phyloP scores from a whole-genome alignment of 2,329 filamentous ascomycete genomes.

The Trichophaea hybrida region DNA sequence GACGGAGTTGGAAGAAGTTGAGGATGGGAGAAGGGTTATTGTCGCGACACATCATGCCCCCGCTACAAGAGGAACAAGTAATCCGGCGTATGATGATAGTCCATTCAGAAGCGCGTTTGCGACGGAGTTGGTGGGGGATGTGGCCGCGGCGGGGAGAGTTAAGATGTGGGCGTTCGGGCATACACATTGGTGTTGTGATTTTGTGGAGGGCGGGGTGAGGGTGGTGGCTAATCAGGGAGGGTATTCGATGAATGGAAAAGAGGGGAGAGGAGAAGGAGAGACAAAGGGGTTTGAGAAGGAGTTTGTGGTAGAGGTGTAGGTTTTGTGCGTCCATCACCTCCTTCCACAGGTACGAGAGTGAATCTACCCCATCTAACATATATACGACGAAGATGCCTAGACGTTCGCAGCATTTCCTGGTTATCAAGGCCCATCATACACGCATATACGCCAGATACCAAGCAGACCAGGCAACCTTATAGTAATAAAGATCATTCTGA shows the following conservation, averaged over 20 bases:
- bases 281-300: not conserved
- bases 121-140: slow-evolving; percentile 33
- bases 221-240: slow-evolving; percentile 36
- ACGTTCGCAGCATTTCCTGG: too few species aligned
- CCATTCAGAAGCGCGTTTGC: slow-evolving; percentile 40
- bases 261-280: not conserved
- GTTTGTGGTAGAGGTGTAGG: not conserved
- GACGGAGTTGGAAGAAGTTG: slow-evolving; percentile 29
- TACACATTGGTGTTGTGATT: slow-evolving; percentile 30
- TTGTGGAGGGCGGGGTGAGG: slow-evolving; percentile 7
- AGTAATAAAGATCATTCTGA: too few species aligned
- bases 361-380: too few species aligned
- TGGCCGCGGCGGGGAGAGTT: not conserved
- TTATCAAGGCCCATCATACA: too few species aligned
- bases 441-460: too few species aligned
- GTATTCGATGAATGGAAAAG: slow-evolving; percentile 24
- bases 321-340: too few species aligned
- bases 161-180: slow-evolving; percentile 37
- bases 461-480: too few species aligned
- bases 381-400: too few species aligned
- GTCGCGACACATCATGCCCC: slow-evolving; percentile 47
- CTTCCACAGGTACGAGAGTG: too few species aligned
- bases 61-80: slow-evolving; percentile 34
- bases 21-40: slow-evolving; percentile 26
- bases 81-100: slow-evolving; percentile 37